Base-by-base conservation (phyloP, 2,329 filamentous ascomycete species). In the Elsinoe australis region DNA sequence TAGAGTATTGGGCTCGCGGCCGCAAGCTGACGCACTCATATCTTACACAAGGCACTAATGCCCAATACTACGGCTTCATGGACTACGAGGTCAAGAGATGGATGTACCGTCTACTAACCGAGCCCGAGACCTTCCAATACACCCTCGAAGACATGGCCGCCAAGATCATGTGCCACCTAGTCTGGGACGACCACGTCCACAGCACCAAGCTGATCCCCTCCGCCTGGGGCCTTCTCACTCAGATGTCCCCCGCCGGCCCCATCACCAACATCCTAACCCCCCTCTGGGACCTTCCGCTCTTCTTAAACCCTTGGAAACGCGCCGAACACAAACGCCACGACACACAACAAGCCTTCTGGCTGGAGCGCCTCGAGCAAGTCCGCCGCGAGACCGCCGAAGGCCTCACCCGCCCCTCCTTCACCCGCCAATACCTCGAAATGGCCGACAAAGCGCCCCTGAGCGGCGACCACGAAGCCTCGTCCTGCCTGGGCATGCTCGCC, bases 221-320 rank as follows among this genome's bases (percentile, higher is more conserved):
- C 51, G 74, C 74, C 1, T 76, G 73, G 74, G 74, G 73, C 14
- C 64, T 77, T 1, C 62, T 78, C n/a, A 75, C 68, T 3, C 74
- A 77, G 47, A 78, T 78, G 73, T 77, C 74, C 1, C 75, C 75
- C 0, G 74, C 74, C 18, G 74, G 74, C 0, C 74, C 74, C 1
- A 72, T 78, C 53, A 77, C 74, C 17, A 78, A 77, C 52, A 68
- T 76, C 3, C 42, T 77, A 29, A 76, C 73, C 2, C 73, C 73
- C 3, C 64, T 78, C 0, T 76, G 73, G 74, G 67, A 75, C 50
- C 57, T 77, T 1, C 73, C 74, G 1, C 60, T 64, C 50, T 53
- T 59, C 12, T 63, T 76, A 32, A 76, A 76, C 54, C 74, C 74
- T 0, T 77, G 74, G 74, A 76, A 76, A 59, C 63, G 62, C 9